Conservation (phyloP, 768 basidiomycete species). For the Dacryopinax spathularia region DNA sequence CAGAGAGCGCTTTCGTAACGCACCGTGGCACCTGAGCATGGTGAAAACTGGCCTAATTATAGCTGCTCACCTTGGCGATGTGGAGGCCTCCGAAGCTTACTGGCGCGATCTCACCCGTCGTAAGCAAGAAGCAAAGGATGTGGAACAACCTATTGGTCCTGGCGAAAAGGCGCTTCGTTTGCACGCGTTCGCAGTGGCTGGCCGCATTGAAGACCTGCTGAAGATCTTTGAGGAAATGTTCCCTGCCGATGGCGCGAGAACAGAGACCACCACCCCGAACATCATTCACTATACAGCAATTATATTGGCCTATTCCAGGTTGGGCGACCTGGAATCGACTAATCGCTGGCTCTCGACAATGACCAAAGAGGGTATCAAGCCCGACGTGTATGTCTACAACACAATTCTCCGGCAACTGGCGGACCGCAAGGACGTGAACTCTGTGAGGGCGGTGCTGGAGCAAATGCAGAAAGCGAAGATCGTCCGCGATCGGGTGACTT, state of each 20-base stretch:
- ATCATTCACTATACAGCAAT: constrained; percentile 42
- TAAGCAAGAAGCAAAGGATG: not conserved
- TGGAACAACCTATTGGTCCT: not conserved
- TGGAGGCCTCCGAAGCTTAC: constrained; percentile 30
- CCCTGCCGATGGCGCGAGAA: constrained; percentile 21
- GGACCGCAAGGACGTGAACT: constrained; percentile 38
- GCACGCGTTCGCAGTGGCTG: constrained; percentile 39
- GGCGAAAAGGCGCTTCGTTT: constrained; percentile 35
- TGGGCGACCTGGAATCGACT: constrained; percentile 35
- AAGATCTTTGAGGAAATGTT: constrained; percentile 45
- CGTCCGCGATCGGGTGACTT: constrained; percentile 37
- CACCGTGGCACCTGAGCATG: not conserved
- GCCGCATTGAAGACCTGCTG: constrained; percentile 29
- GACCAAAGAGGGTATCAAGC: constrained; percentile 34
- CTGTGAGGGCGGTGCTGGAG: constrained; percentile 36
- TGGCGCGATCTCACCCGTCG: constrained; percentile 27
- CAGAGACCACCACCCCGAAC: constrained; percentile 28
- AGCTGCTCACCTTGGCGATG: constrained; percentile 37
- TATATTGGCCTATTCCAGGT: constrained; percentile 39
- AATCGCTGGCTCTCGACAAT: constrained; percentile 42
- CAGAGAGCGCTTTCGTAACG: not conserved
- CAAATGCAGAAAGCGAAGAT: constrained; percentile 46
- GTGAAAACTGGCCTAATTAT: not conserved
- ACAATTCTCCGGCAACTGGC: constrained; percentile 47
- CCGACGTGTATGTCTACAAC: constrained; percentile 44